These are phyloP conservation scores for Austroboletus rostrupii DNA, from an alignment of 1,284 basidiomycete species.

Conservation along the genomic window DNA sequence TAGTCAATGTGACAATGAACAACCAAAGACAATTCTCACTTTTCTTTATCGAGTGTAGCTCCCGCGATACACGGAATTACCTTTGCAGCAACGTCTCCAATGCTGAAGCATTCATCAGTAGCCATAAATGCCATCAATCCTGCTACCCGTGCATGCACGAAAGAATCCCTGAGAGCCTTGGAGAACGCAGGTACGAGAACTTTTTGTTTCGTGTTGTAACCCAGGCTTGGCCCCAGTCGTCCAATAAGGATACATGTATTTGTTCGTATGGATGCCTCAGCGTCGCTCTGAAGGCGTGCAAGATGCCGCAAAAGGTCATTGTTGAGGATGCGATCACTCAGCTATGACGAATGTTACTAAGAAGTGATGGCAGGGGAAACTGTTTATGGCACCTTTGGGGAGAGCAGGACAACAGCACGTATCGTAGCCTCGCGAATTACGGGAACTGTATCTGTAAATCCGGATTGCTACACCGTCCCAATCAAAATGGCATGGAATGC, in stretches of 20 bases:
- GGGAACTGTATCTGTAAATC: constrained; percentile 91
- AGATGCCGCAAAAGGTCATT: constrained; percentile 93
- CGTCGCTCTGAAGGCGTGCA: constrained; percentile 89
- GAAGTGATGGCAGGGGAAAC: background rate
- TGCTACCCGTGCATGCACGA: constrained; percentile 91
- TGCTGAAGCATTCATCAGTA: constrained; percentile 85
- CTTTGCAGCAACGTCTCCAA: constrained; percentile 84
- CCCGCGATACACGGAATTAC: constrained; percentile 85
- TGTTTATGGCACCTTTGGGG: constrained; percentile 66
- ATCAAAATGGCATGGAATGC: background rate
- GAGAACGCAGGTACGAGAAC: constrained; percentile 95
- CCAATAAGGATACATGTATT: constrained; percentile 98
- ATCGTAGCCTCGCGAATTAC: constrained; percentile 94
- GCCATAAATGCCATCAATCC: constrained; percentile 97
- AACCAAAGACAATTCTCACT: constrained; percentile 41
- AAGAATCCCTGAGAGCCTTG: constrained; percentile 85
- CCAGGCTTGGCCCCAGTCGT: constrained; percentile 81
- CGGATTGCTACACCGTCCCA: constrained; percentile 66
- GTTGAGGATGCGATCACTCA: constrained; percentile 90
- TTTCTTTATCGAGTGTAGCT: constrained; percentile 85
- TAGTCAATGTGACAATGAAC: constrained; percentile 5
- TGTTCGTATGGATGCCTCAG: constrained; percentile 92
- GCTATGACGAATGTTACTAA: constrained; percentile 38
- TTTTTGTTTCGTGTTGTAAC: constrained; percentile 88
- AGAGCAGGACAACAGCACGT: constrained; percentile 80